Evolutionary conservation across 805 yeast genomes (phyloP).

Genomic region (Ogataea methanolica): DNA sequence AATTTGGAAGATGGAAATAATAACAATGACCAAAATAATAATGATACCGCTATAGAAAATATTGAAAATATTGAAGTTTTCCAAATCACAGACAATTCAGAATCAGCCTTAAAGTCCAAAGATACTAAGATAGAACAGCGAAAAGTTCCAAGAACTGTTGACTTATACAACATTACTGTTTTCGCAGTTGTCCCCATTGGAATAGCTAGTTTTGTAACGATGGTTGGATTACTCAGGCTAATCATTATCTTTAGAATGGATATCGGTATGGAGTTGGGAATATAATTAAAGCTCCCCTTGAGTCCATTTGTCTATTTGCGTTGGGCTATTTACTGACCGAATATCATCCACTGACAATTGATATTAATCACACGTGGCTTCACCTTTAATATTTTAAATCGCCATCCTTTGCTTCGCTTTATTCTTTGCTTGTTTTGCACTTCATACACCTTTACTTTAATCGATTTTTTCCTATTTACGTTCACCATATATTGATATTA

Average conservation of each 20-base stretch:
- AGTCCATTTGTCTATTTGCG: too few species aligned
- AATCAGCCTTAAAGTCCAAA: conserved; percentile 9
- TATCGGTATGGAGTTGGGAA: conserved; percentile 26
- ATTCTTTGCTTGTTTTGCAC: too few species aligned
- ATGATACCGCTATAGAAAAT: background rate
- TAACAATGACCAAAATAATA: background rate
- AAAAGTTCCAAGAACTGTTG: conserved; percentile 63
- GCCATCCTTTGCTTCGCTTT: too few species aligned
- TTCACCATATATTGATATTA: too few species aligned
- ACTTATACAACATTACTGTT: conserved; percentile 82
- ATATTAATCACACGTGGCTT: too few species aligned
- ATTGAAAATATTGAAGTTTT: background rate
- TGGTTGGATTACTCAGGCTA: conserved; percentile 77
- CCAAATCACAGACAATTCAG: background rate
- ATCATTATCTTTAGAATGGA: conserved; percentile 72
- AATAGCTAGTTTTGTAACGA: conserved; percentile 85
- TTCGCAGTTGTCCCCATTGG: conserved; percentile 99
- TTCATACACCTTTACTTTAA: too few species aligned
- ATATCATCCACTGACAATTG: too few species aligned
- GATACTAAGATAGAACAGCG: conserved; percentile 6
- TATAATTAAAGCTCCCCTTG: too few species aligned
- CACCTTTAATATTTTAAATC: too few species aligned
- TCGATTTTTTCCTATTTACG: too few species aligned
- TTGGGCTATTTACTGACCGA: too few species aligned
- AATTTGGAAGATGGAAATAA: background rate